Conservation (phyloP, 2,329 filamentous ascomycete genomes). For the Cercospora zeae-maydis region DNA sequence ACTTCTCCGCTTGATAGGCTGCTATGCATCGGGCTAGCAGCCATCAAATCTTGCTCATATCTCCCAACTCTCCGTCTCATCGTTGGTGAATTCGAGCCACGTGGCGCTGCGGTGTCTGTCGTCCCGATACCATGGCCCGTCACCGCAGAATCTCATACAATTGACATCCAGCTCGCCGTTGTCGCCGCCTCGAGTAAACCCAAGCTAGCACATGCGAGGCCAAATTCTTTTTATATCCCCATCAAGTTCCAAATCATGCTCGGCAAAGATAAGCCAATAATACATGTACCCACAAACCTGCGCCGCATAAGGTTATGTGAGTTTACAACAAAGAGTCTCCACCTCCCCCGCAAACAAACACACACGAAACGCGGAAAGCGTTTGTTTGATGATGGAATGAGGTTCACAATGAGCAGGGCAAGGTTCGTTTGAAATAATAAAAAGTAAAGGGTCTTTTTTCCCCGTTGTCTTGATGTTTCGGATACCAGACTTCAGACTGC, state of each 20-base stretch:
- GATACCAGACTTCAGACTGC: background rate
- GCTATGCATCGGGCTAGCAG: background rate
- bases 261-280: background rate
- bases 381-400: background rate
- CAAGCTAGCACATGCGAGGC: background rate
- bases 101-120: background rate
- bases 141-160: background rate
- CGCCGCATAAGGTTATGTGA: background rate
- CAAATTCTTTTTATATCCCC: background rate
- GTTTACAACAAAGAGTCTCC: too few species aligned
- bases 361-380: background rate
- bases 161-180: background rate
- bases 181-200: background rate
- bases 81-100: background rate
- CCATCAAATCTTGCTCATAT: background rate
- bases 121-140: background rate
- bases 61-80: background rate
- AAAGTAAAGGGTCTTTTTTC: background rate
- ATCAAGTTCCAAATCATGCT: background rate
- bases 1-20: background rate
- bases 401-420: background rate
- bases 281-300: background rate
- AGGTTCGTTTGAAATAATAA: background rate
- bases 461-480: background rate
- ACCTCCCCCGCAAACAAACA: background rate